These are phyloP conservation scores for Emericellopsis cladophorae DNA, from an alignment of 2,329 filamentous ascomycete species.

Conservation along the genomic window DNA sequence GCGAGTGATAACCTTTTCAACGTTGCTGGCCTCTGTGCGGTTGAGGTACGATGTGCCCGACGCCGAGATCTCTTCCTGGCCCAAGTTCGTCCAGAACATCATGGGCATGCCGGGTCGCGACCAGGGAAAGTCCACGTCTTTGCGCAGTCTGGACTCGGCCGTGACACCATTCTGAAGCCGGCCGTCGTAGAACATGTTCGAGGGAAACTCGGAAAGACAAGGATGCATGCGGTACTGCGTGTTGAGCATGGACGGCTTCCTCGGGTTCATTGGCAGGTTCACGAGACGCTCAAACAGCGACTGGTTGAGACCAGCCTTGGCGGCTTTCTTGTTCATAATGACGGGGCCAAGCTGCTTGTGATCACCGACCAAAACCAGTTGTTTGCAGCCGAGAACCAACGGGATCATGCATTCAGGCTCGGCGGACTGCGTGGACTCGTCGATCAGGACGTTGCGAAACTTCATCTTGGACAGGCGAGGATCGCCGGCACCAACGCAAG, in stretches of 20 bases:
- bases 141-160: constrained; percentile 72
- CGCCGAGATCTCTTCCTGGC: constrained; percentile 95
- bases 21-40: constrained; percentile 90
- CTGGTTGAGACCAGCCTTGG: constrained; percentile 93
- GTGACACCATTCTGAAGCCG: constrained; percentile 95
- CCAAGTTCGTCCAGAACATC: constrained; percentile 99
- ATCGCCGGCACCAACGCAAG: constrained; percentile 93
- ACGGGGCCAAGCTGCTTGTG: constrained; percentile 96
- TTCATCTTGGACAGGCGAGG: constrained; percentile 94
- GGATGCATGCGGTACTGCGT: constrained; percentile 99
- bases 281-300: constrained; percentile 97
- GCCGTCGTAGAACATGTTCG: constrained; percentile 99
- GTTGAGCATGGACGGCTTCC: constrained; percentile 71
- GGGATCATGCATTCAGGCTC: constrained; percentile 99
- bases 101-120: constrained; percentile 87
- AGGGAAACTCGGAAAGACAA: constrained; percentile 91
- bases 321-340: constrained; percentile 99
- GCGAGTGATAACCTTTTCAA: constrained; percentile 95
- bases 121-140: constrained; percentile 97
- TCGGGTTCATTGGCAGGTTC: constrained; percentile 61
- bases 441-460: constrained; percentile 94
- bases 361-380: constrained; percentile 95
- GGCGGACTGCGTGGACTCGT: constrained; percentile 95
- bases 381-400: constrained; percentile 91
- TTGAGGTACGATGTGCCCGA: constrained; percentile 98